A percentile compares a stretch with the other conserved stretches of the same genome.
Conservation (phyloP, 345 rosid genomes). For the Populus euphratica region DNA sequence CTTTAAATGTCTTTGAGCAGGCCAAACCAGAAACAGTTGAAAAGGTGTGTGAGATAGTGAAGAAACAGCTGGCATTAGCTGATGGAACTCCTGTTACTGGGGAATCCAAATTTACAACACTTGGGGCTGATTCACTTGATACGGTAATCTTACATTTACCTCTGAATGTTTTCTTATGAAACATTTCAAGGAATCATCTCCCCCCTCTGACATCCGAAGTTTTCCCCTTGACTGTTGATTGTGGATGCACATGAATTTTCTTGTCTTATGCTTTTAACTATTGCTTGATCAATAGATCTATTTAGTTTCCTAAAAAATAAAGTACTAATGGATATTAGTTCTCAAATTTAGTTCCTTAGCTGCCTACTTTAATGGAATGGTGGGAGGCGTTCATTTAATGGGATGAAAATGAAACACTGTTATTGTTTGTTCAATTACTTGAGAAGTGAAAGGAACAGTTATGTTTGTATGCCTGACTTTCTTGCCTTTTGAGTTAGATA, state of each 20-base stretch:
- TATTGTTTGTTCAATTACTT: not conserved
- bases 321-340: not conserved
- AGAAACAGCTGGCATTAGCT: conserved; percentile 72
- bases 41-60: conserved; percentile 76
- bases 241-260: not conserved
- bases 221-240: not conserved
- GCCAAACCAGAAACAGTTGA: conserved; percentile 80
- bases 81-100: conserved; percentile 50
- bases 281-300: not conserved
- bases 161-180: not conserved
- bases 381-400: not conserved
- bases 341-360: not conserved
- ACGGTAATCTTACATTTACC: conserved; percentile 45
- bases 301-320: not conserved
- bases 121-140: conserved; percentile 95
- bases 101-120: conserved; percentile 61
- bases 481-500: not conserved
- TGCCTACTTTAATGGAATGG: not conserved
- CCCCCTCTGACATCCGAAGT: not conserved
- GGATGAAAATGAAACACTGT: not conserved
- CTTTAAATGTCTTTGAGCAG: conserved; percentile 29
- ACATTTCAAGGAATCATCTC: not conserved
- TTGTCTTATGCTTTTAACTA: not conserved
- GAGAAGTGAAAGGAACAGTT: not conserved
- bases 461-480: not conserved